Percentiles rank a stretch among this genome's conserved stretches.
Conservation (phyloP, 2,329 filamentous ascomycete species). For the Lecanoromycetidae sp. region DNA sequence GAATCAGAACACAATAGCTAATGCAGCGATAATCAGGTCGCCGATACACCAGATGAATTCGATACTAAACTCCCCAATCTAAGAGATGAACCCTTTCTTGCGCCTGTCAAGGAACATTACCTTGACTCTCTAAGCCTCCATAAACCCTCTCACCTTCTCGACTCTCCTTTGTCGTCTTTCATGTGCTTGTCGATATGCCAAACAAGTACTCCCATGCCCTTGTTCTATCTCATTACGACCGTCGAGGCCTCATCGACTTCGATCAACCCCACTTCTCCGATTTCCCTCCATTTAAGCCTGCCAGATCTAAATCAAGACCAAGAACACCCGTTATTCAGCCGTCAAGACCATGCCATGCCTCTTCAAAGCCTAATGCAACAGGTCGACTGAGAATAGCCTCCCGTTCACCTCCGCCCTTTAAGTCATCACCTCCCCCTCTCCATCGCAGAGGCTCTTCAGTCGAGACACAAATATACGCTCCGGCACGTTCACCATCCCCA, state of each 20-base stretch:
- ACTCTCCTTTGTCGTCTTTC: background rate
- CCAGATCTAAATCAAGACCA: background rate
- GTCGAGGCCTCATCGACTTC: slow-evolving; percentile 4
- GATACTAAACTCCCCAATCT: too few relatives aligned
- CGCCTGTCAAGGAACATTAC: too few relatives aligned
- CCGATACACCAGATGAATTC: too few relatives aligned
- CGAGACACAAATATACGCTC: slow-evolving; percentile 9
- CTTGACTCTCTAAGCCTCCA: too few relatives aligned
- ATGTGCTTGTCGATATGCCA: slow-evolving; percentile 1
- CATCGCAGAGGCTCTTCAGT: slow-evolving; percentile 1
- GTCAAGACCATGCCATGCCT: background rate
- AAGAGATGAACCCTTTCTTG: too few relatives aligned
- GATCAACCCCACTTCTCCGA: background rate
- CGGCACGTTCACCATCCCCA: background rate
- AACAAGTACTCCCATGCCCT: slow-evolving; percentile 14
- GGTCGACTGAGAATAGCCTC: background rate
- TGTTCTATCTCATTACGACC: slow-evolving; percentile 12
- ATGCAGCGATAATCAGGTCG: too few relatives aligned
- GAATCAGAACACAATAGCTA: too few relatives aligned
- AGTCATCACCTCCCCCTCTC: background rate
- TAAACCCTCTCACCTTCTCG: too few relatives aligned
- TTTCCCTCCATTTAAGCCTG: background rate
- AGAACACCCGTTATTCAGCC: background rate
- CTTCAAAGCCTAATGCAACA: background rate
- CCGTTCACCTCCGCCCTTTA: background rate